Percentiles rank a stretch among this genome's conserved stretches.
phyloP scores from a whole-genome alignment of 129 eudicot species.

The Centrapalus pauciflorus region DNA sequence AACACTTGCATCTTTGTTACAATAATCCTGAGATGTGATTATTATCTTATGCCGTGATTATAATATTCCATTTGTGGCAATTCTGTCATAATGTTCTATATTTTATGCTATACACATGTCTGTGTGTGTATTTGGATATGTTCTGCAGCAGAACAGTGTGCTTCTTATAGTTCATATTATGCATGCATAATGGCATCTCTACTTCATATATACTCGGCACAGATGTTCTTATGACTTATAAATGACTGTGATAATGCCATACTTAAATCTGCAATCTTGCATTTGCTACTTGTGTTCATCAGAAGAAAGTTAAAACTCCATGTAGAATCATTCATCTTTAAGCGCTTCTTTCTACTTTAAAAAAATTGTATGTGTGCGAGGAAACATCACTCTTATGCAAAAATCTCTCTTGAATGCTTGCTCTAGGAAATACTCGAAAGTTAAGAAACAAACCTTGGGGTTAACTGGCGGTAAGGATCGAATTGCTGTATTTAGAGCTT shows the following conservation, averaged over 20 bases:
- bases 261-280: not conserved
- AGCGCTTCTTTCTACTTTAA: not conserved
- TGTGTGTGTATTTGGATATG: not conserved
- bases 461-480: constrained; percentile 63
- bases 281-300: not conserved
- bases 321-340: not conserved
- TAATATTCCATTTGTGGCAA: not conserved
- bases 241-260: not conserved
- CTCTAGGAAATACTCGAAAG: constrained; percentile 67
- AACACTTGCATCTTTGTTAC: too few relatives aligned
- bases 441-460: constrained; percentile 71
- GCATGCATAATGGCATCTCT: not conserved
- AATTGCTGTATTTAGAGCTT: constrained; percentile 87
- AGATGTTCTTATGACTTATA: too few relatives aligned
- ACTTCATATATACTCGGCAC: not conserved
- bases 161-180: not conserved
- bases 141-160: not conserved
- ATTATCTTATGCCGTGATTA: not conserved
- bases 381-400: not conserved
- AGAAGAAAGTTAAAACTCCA: not conserved
- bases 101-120: too few relatives aligned
- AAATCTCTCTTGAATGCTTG: not conserved
- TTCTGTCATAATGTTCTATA: not conserved
- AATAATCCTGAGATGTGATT: not conserved
- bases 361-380: not conserved